phyloP scores from a whole-genome alignment of 805 yeast genomes.

The Candida taoyuanica region DNA sequence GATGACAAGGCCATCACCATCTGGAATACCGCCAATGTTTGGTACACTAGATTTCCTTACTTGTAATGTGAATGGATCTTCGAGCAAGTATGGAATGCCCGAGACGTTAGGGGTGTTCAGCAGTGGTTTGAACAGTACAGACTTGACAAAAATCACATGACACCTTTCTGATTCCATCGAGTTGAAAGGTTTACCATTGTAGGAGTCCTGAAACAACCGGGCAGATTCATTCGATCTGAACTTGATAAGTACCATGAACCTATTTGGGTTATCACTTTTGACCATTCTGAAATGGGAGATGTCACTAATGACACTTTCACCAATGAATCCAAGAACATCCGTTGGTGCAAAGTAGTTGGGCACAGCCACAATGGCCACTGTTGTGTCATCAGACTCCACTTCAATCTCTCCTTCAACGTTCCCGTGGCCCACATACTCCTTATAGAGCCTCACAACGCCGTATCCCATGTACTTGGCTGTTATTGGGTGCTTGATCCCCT shows the following conservation, averaged over 20 bases:
- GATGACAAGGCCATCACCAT: constrained; percentile 22
- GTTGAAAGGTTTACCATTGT: constrained; percentile 71
- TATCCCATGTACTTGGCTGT: constrained; percentile 61
- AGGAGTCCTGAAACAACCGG: constrained; percentile 56
- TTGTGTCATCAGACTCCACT: constrained; percentile 52
- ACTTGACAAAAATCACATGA: constrained; percentile 65
- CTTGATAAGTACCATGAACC: constrained; percentile 77
- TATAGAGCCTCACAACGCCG: constrained; percentile 67
- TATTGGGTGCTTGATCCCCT: constrained; percentile 11
- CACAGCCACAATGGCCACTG: constrained; percentile 76
- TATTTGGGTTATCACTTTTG: constrained; percentile 56
- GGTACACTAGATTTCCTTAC: constrained; percentile 12
- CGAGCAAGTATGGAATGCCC: constrained; percentile 61
- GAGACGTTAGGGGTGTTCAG: constrained; percentile 22
- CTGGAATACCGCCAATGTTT: constrained; percentile 9
- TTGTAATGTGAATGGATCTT: constrained; percentile 63
- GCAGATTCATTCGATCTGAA: constrained; percentile 56
- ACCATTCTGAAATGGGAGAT: constrained; percentile 72
- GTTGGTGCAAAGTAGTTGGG: constrained; percentile 86
- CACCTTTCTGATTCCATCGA: constrained; percentile 88
- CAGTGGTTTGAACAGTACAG: constrained; percentile 25
- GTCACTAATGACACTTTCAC: constrained; percentile 48
- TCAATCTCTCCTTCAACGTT: constrained; percentile 19
- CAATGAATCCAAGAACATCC: constrained; percentile 77
- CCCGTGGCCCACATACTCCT: constrained; percentile 41